Evolutionary conservation across 441 rosid species (phyloP), one percentile per base, ranked within the genome.

Genomic region (Erodium trifolium): DNA sequence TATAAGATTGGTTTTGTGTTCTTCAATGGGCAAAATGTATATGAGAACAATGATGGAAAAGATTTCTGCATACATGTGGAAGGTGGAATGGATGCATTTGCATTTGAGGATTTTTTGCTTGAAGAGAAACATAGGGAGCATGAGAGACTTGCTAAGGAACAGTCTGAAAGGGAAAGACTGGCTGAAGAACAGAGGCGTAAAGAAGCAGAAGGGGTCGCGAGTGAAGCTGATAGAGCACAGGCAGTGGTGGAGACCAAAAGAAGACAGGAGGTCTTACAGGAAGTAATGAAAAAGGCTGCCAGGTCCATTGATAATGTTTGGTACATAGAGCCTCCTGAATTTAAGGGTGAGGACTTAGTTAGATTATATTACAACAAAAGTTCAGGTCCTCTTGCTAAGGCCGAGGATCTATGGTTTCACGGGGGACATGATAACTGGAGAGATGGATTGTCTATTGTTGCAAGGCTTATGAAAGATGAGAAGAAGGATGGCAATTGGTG

Each of bases 1-100:
- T 93, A 87, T 79, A 87, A 89, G 79, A 83, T 93, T 74, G 92
- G 89, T 70, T 93, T 91, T 67, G 99, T 93, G 73, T 91, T 93
- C 83, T 91, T 84, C 76, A 89, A 91, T 68, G 99, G 96, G 43
- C 79, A 86, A 76, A 75, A 80, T 64, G 76, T 84, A 0, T 93
- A 91, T 59, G 99, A 93, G 72, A 93, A 93, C 79, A 93, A 93
- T 67, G 86, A 83, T 68, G 57, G 18, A 65, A 84, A 82, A 17
- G 99, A 93, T 77, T 93, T 87, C 78, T 81, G 78, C 82, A 75
- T 89, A 53, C 77, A 82, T 23, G 79, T 89, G 55, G 95, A 87
- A 81, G 91, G 88, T 62, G 93, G 88, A 75, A 87, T 93, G 84
- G 89, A 88, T 76, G 80, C 39, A 37, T 74, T 77, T 59, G 87